A percentile compares a stretch with the other conserved stretches of the same genome.
Conservation (phyloP, 2,329 filamentous ascomycete genomes). For the Xylariaceae sp. region DNA sequence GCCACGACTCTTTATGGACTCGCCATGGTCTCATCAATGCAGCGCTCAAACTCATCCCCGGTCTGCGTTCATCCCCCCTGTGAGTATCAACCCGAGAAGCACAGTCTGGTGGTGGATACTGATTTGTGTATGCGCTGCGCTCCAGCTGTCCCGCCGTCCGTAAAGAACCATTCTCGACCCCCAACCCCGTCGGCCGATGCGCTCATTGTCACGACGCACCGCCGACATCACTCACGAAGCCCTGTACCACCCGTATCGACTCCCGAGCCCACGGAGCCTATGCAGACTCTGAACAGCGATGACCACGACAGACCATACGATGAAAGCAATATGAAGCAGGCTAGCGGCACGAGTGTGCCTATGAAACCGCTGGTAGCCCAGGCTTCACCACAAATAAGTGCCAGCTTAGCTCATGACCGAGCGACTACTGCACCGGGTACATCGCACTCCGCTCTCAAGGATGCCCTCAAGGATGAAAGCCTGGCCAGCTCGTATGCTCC, state of each 20-base stretch:
- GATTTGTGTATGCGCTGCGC: slow-evolving; percentile 20
- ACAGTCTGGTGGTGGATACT: slow-evolving; percentile 16
- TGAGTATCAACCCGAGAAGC: slow-evolving; percentile 40
- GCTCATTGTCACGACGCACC: slow-evolving; percentile 45
- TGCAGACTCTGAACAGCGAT: slow-evolving; percentile 41
- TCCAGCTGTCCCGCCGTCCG: slow-evolving; percentile 47
- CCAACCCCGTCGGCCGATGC: slow-evolving; percentile 50
- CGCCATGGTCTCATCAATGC: slow-evolving; percentile 55
- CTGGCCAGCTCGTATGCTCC: slow-evolving; percentile 42
- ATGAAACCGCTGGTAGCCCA: slow-evolving; percentile 43
- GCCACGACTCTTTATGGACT: slow-evolving; percentile 38
- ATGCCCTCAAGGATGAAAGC: slow-evolving; percentile 36
- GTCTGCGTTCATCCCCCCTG: slow-evolving; percentile 53
- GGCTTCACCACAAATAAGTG: slow-evolving; percentile 16
- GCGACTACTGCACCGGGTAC: slow-evolving; percentile 29
- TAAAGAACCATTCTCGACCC: slow-evolving; percentile 47
- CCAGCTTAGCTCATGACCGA: slow-evolving; percentile 12
- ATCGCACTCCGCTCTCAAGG: slow-evolving; percentile 30
- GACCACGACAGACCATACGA: slow-evolving; percentile 37
- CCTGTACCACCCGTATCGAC: slow-evolving; percentile 40
- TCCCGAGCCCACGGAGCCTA: slow-evolving; percentile 39
- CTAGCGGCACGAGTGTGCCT: slow-evolving; percentile 36
- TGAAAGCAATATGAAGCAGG: slow-evolving; percentile 23
- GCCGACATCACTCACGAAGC: slow-evolving; percentile 50
- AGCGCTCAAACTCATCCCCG: slow-evolving; percentile 57